Percentiles rank a stretch among this genome's conserved stretches.
phyloP scores from a whole-genome alignment of 805 yeast genomes.

The Wickerhamomyces subpelliculosus region DNA sequence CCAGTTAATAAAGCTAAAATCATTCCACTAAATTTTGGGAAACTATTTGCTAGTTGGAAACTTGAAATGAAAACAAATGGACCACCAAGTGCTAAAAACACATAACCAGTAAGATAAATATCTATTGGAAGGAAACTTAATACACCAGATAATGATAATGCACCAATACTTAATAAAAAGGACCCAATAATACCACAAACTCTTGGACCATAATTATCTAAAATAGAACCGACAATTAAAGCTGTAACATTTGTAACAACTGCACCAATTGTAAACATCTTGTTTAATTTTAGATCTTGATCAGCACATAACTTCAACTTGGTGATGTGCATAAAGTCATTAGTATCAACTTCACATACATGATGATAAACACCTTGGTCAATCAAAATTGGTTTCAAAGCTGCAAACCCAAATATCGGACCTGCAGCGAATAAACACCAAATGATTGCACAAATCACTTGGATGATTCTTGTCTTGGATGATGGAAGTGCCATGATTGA shows the following conservation, averaged over 20 bases:
- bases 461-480: conserved; percentile 22
- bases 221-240: conserved; percentile 69
- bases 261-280: conserved; percentile 81
- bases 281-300: conserved; percentile 80
- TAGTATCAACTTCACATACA: conserved; percentile 36
- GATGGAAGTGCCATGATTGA: conserved; percentile 1
- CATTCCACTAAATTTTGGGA: conserved; percentile 77
- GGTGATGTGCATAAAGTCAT: no score
- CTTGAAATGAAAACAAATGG: conserved; percentile 89
- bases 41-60: conserved; percentile 83
- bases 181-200: conserved; percentile 74
- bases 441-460: conserved; percentile 63
- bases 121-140: conserved; percentile 35
- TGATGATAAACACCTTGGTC: conserved; percentile 70
- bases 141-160: conserved; percentile 39
- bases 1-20: conserved; percentile 81
- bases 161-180: conserved; percentile 47
- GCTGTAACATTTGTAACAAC: conserved; percentile 82
- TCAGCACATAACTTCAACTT: no score
- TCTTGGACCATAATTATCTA: conserved; percentile 78
- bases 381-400: conserved; percentile 77
- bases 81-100: conserved; percentile 79
- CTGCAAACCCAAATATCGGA: conserved; percentile 93
- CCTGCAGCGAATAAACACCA: conserved; percentile 95
- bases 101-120: conserved; percentile 68